Evolutionary conservation across 2,329 filamentous ascomycete species (phyloP), one percentile per base, ranked within the genome.

Genomic region (Arthrobotrys pseudoclavata): DNA sequence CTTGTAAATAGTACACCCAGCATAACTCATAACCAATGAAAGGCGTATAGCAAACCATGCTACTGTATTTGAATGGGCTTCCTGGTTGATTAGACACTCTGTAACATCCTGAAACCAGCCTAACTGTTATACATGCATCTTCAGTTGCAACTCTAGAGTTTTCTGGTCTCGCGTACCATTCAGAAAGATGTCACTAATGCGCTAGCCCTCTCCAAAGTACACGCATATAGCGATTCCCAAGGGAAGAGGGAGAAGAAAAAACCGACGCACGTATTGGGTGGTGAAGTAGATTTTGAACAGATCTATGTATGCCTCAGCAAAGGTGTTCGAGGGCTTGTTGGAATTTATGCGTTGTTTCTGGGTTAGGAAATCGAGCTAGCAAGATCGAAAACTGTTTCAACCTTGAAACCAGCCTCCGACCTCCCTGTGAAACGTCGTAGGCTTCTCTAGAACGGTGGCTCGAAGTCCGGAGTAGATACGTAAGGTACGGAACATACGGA

Each of bases 91-190:
- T 50, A 50, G 47, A 50, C 47, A 50, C 50, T 53, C 26, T 53
- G 50, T 53, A 31, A 53, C 50, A 53, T 53, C 50, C 50, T 53
- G 50, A 53, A 53, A 53, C 50, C 24, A 53, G 31, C 50, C 50
- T 53, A 31, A 53, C 22, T 4, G 50, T 18, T 53, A 31, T 53
- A 52, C 18, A 26, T 26, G 1, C 42, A 47, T 13, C 37, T n/a
- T 22, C 7, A 20, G 7, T 31, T 31, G 4, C 29, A 10, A 22
- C 7, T n/a, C 42, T 22, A 9, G n/a, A 47, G 15, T 47, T 47
- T n/a, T 47, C 5, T 10, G n/a, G 7, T 3, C 42, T 18, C 42
- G 7, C 3, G 42, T 2, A 3, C 42, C n/a, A 47, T 18, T 9
- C 37, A 42, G 9, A 42, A 42, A 1, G 3, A n/a, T 42, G 37